Evolutionary conservation across 345 rosid species (phyloP), one percentile per base, ranked within the genome.

Genomic region (sweet orange (Citrus sinensis)): DNA sequence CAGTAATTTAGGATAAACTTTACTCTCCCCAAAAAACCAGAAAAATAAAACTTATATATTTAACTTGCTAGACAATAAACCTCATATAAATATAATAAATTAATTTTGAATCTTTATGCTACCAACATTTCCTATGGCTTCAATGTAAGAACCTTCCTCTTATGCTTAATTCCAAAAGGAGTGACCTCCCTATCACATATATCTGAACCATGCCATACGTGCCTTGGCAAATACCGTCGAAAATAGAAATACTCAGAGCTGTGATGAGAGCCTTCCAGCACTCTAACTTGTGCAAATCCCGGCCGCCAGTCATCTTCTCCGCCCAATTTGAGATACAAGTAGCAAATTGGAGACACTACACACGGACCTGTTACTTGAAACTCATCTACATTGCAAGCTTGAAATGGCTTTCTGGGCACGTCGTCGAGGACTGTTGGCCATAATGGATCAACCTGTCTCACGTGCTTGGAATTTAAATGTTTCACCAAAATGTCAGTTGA

Each of bases 281-380:
- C 81, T 60, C 74, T 73, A 69, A 90, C 79, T n/a, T 80, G 84
- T 0, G 83, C 88, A 54, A 80, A 86, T 17, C 92, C 87, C 2
- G 90, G 91, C 13, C 89, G 72, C 93, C 93, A 90, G 29, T 88
- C 88, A 61, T 88, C 93, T 3, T 64, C 49, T 5, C 88, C 89
- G 0, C 13, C 70, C 67, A 82, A 63, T 75, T 87, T 89, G 2
- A 89, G 79, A 75, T 89, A 87, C 24, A 80, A 58, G 75, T 87
- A 84, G 75, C 93, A 90, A 19, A 87, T 46, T 1, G 81, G 84
- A 2, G 87, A 82, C 25, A 81, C 85, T 10, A 88, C 75, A 17
- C 91, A 90, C 39, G 29, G 72, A 39, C 86, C 80, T 16, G 67
- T 79, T 5, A 87, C 83, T 39, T 70, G 86, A 71, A 88, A 88